Conservation (phyloP, 495 filamentous ascomycete species). For the Aspergillus avenaceus region DNA sequence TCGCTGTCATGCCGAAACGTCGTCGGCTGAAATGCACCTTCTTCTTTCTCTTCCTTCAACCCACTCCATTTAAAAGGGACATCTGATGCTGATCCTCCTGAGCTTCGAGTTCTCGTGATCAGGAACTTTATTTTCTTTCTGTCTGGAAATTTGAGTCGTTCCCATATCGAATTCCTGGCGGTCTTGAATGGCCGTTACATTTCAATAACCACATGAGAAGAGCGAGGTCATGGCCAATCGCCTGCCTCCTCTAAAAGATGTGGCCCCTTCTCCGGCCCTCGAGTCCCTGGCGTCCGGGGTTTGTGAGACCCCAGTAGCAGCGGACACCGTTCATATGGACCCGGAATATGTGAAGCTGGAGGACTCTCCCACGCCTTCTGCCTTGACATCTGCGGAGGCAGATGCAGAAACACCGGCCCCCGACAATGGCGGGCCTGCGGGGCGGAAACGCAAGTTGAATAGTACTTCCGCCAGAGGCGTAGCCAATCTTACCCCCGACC, state of each 20-base stretch:
- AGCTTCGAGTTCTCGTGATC: conserved; percentile 5
- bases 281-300: conserved; percentile 11
- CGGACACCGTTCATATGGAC: conserved; percentile 8
- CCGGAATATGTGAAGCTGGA: conserved; percentile 27
- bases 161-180: conserved; percentile 1
- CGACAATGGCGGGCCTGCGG: conserved; percentile 21
- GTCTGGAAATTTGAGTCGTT: too few species aligned
- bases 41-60: conserved; percentile 1
- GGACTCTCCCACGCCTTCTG: conserved; percentile 28
- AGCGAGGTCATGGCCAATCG: conserved; percentile 39
- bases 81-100: conserved; percentile 1
- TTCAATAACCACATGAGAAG: conserved; percentile 24
- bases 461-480: conserved; percentile 61
- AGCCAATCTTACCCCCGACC: conserved; percentile 66
- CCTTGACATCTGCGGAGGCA: conserved; percentile 26
- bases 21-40: neutral
- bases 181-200: conserved; percentile 29
- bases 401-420: conserved; percentile 20
- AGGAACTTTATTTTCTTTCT: conserved; percentile 5
- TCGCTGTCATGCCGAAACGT: neutral
- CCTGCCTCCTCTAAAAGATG: conserved; percentile 26
- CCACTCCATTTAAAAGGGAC: neutral
- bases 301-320: conserved; percentile 6
- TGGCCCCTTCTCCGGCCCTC: conserved; percentile 25
- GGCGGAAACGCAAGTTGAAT: conserved; percentile 47